A percentile compares a stretch with the other conserved stretches of the same genome.
phyloP scores from a whole-genome alignment of 169 alveolate species.

The Plasmodium falciparum region DNA sequence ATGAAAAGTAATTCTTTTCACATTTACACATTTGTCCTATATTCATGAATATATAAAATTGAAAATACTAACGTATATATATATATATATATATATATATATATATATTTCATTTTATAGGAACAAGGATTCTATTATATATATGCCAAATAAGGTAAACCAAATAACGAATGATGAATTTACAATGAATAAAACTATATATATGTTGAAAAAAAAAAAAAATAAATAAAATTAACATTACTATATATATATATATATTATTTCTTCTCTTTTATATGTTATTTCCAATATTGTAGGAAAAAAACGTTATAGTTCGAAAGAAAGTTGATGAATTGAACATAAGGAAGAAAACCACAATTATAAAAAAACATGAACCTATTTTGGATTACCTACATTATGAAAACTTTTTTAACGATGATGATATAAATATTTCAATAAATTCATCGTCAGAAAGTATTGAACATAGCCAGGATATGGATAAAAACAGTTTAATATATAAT shows the following conservation, averaged over 20 bases:
- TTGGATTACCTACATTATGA: slow-evolving; percentile 60
- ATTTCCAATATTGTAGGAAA: not conserved
- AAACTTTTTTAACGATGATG: slow-evolving; percentile 34
- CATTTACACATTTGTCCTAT: not conserved
- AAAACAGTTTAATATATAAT: not conserved
- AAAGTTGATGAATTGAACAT: slow-evolving; percentile 14
- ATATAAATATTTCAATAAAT: slow-evolving; percentile 6
- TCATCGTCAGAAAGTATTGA: slow-evolving; percentile 32
- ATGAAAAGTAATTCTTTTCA: slow-evolving; percentile 1
- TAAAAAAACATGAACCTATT: slow-evolving; percentile 2
- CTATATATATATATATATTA: not conserved
- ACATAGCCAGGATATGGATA: not conserved
- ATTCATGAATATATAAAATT: not conserved
- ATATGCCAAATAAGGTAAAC: not conserved
- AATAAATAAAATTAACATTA: not conserved
- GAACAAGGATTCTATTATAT: not conserved
- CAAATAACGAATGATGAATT: not conserved
- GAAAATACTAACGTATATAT: not conserved
- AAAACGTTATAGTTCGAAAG: slow-evolving; percentile 1
- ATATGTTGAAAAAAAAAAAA: not conserved
- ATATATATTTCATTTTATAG: slow-evolving; percentile 1
- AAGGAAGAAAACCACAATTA: slow-evolving; percentile 18
- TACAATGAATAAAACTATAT: not conserved
- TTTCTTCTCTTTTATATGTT: not conserved
- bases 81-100: not conserved